phyloP scores from a whole-genome alignment of 176 grass and related monocot genomes.

The Triticum timopheevii region DNA sequence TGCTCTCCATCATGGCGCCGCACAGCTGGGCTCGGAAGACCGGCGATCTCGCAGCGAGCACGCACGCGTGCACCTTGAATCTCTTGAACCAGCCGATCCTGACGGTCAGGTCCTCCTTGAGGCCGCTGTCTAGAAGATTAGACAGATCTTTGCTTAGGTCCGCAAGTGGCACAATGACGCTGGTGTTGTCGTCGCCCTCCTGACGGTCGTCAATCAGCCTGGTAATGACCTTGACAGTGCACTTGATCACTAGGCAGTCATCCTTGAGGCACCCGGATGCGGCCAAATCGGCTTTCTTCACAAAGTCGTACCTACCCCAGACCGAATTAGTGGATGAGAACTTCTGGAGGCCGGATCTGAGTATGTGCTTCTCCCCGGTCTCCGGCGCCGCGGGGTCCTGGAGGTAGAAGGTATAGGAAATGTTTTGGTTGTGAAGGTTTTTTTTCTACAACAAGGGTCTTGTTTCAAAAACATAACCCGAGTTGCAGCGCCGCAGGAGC shows the following conservation, averaged over 20 bases:
- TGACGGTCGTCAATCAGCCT: background rate
- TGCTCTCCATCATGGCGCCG: background rate
- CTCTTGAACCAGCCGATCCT: background rate
- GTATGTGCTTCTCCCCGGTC: background rate
- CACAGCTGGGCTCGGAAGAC: background rate
- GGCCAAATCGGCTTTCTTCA: background rate
- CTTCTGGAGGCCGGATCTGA: background rate
- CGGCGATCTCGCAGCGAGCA: background rate
- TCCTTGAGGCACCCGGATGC: background rate
- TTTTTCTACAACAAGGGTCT: no score
- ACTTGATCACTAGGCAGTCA: background rate
- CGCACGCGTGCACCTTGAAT: background rate
- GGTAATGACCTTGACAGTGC: background rate
- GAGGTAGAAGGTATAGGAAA: background rate
- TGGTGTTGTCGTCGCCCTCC: background rate
- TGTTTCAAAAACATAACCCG: no score
- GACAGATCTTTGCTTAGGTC: background rate
- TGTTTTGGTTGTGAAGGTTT: no score
- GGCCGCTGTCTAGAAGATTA: background rate
- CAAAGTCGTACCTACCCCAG: background rate
- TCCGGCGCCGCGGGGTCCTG: background rate
- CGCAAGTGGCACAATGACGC: background rate
- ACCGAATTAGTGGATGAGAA: background rate
- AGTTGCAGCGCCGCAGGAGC: no score
- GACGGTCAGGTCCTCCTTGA: background rate